These are phyloP conservation scores for Vicia faba DNA, from an alignment of 306 rosid species.

Conservation along the genomic window DNA sequence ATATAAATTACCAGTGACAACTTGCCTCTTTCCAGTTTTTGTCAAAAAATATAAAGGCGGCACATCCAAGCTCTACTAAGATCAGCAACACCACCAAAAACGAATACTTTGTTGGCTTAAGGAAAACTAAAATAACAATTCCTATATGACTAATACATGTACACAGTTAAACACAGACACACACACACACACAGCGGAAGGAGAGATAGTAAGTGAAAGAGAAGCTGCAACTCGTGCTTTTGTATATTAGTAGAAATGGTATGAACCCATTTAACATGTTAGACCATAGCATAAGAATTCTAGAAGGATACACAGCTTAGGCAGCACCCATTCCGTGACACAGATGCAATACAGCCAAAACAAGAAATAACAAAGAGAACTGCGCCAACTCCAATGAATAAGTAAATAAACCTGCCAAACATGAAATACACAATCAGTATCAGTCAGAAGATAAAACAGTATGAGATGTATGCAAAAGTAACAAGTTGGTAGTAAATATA, in stretches of 20 bases:
- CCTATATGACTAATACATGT: conserved; percentile 6
- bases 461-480: conserved; percentile 8
- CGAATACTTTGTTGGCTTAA: conserved; percentile 75
- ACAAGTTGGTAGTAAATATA: conserved; percentile 10
- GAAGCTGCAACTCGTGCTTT: conserved; percentile 26
- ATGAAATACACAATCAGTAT: conserved; percentile 32
- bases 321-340: conserved; percentile 87
- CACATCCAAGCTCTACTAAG: conserved; percentile 78
- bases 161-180: neutral
- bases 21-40: conserved; percentile 85
- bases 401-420: conserved; percentile 85
- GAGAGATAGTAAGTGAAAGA: conserved; percentile 5
- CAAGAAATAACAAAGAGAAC: conserved; percentile 78
- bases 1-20: conserved; percentile 15
- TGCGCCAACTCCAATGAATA: conserved; percentile 80
- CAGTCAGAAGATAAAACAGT: conserved; percentile 20
- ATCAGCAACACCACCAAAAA: conserved; percentile 73
- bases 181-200: neutral
- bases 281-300: conserved; percentile 30
- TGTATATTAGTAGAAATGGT: neutral
- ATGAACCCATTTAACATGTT: conserved; percentile 19
- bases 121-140: conserved; percentile 49
- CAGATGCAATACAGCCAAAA: conserved; percentile 80
- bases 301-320: conserved; percentile 88
- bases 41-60: conserved; percentile 87